Evolutionary conservation across 129 eudicot genomes (phyloP), one percentile per base, ranked within the genome.

Genomic region (Helianthus tuberosus): DNA sequence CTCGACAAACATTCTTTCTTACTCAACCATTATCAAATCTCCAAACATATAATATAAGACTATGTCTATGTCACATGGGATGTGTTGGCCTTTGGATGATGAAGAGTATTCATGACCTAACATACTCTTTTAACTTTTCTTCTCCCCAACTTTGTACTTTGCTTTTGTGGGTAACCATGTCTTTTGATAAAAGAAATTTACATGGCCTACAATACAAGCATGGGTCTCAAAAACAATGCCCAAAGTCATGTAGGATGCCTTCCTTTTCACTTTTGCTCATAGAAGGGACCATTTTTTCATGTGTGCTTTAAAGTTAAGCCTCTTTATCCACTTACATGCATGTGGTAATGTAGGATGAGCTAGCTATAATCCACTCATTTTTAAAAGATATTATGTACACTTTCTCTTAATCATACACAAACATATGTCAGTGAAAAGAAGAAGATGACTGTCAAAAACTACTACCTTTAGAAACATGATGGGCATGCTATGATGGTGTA

Each of bases 241-340:
- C 74, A 69, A 69, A 69, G 62, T 69, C 15, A 35, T n/a, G 62
- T 53, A 52, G 48, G 39, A 55, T 76, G 74, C 77, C 72, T 78
- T 77, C 72, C 55, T 70, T 77, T 78, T 62, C 72, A 78, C 82
- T 78, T 78, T 78, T 71, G 72, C 66, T 71, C 77, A 52, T 61
- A 17, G 66, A 78, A 78, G 82, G 82, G 82, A 78, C 82, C 82
- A 78, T 63, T 78, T 52, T 63, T 71, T 71, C 77, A 78, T 78
- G 82, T 78, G 82, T 71, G 82, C 77, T 78, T 77, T 78, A 46
- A 63, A 71, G 65, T 71, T 71, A 77, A 77, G 64, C 76, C 76
- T 77, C 81, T 77, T 69, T 77, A 77, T 38, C 71, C 38, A 48
- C 44, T 70, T 69, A 62, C 71, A 78, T 70, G 59, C 82, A 78